phyloP scores from a whole-genome alignment of 1,284 basidiomycete species.

The Salmacisia buchloeana region DNA sequence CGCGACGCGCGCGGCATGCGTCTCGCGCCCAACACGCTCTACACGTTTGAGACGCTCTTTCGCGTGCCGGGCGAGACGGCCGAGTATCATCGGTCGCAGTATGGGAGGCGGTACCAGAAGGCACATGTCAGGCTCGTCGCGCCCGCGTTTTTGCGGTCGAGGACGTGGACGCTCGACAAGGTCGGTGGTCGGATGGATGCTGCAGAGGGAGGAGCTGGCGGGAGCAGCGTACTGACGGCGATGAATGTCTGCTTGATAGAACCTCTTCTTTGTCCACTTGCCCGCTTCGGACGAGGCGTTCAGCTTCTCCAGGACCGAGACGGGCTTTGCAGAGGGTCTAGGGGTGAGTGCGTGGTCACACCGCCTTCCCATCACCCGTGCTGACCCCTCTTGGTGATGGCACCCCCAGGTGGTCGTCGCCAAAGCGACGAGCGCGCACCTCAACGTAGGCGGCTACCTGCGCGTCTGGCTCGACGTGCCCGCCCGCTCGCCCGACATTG shows the following conservation, averaged over 20 bases:
- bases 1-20: background rate
- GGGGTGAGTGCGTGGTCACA: background rate
- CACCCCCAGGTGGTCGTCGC: background rate
- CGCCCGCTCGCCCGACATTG: constrained; percentile 15
- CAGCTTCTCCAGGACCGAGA: background rate
- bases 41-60: background rate
- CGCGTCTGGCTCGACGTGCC: constrained; percentile 25
- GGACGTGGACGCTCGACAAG: background rate
- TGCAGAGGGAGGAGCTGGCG: no score
- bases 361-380: background rate
- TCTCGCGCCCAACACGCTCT: background rate
- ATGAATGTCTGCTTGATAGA: background rate
- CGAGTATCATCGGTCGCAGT: constrained; percentile 5
- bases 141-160: background rate
- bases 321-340: background rate
- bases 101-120: background rate
- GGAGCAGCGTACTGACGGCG: background rate
- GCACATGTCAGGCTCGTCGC: background rate
- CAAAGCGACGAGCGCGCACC: constrained; percentile 11
- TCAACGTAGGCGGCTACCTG: constrained; percentile 31
- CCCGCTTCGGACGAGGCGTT: background rate
- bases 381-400: background rate
- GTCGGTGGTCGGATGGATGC: no score
- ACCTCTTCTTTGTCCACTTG: background rate
- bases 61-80: background rate